Conservation (phyloP, 139 green algal species). For the Chloropicon primus region DNA sequence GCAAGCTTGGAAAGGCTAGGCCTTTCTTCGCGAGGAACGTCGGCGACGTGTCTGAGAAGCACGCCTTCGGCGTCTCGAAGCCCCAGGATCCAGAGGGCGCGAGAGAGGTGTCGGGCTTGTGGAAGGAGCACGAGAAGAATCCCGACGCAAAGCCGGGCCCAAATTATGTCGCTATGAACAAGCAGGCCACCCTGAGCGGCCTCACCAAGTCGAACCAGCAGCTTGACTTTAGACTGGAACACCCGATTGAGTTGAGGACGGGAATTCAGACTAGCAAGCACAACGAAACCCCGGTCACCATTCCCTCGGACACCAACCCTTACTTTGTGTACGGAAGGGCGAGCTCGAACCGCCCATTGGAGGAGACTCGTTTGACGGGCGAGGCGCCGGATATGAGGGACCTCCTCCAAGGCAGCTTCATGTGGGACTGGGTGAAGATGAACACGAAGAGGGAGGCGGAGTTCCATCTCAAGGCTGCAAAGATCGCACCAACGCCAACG, state of each 20-base stretch:
- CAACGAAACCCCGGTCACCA: background rate
- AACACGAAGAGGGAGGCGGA: background rate
- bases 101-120: slow-evolving; percentile 2
- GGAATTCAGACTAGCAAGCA: background rate
- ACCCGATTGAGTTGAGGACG: background rate
- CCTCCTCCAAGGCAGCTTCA: background rate
- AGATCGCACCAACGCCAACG: background rate
- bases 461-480: background rate
- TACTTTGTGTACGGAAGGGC: background rate
- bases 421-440: background rate
- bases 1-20: background rate
- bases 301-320: background rate
- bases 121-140: slow-evolving; percentile 30
- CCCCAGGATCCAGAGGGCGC: background rate
- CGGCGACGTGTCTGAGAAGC: background rate
- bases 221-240: background rate
- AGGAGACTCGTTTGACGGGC: background rate
- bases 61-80: background rate
- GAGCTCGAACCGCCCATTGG: background rate
- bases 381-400: background rate
- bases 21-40: background rate
- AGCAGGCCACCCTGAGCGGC: slow-evolving; percentile 21
- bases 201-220: background rate
- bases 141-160: slow-evolving; percentile 27
- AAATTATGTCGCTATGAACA: slow-evolving; percentile 35